These are phyloP conservation scores for Metschnikowia vanudenii DNA, from an alignment of 805 yeast genomes.

Conservation along the genomic window DNA sequence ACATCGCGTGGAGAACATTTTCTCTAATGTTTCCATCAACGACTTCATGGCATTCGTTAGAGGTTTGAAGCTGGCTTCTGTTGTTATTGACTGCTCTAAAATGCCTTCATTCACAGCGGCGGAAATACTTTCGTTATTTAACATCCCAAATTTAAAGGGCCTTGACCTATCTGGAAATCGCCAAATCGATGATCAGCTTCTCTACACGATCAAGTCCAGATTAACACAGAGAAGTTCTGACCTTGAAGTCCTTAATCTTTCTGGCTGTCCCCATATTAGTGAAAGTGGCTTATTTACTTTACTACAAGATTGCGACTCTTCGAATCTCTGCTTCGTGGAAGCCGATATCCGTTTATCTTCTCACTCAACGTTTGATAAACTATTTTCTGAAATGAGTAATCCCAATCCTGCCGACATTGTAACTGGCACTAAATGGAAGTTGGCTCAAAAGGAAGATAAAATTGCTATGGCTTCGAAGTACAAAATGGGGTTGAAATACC, in stretches of 20 bases:
- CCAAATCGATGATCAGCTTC: slow-evolving; percentile 31
- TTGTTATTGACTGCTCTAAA: slow-evolving; percentile 30
- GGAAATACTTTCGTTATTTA: slow-evolving; percentile 29
- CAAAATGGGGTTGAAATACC: slow-evolving; percentile 28
- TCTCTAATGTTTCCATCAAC: slow-evolving; percentile 26
- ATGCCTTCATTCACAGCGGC: slow-evolving; percentile 13
- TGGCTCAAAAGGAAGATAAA: slow-evolving; percentile 10
- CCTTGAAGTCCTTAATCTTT: slow-evolving; percentile 25
- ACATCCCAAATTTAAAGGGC: slow-evolving; percentile 27
- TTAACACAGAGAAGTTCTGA: slow-evolving; percentile 18
- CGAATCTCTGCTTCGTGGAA: slow-evolving; percentile 15
- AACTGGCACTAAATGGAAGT: slow-evolving; percentile 27
- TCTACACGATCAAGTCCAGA: slow-evolving; percentile 25
- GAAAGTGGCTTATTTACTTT: slow-evolving; percentile 12
- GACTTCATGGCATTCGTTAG: slow-evolving; percentile 24
- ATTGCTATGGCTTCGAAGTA: slow-evolving; percentile 18
- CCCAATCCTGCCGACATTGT: slow-evolving; percentile 9
- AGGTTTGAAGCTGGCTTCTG: slow-evolving; percentile 17
- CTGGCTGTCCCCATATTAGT: slow-evolving; percentile 22
- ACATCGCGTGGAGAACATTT: slow-evolving; percentile 39
- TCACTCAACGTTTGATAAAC: slow-evolving; percentile 3
- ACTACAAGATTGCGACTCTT: slow-evolving; percentile 7
- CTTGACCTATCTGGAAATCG: slow-evolving; percentile 31
- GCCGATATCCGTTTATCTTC: slow-evolving; percentile 12
- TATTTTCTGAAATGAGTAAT: slow-evolving; percentile 1